Evolutionary conservation across 306 rosid genomes (phyloP), one percentile per base, ranked within the genome.

Genomic region (Medicago ruthenica): DNA sequence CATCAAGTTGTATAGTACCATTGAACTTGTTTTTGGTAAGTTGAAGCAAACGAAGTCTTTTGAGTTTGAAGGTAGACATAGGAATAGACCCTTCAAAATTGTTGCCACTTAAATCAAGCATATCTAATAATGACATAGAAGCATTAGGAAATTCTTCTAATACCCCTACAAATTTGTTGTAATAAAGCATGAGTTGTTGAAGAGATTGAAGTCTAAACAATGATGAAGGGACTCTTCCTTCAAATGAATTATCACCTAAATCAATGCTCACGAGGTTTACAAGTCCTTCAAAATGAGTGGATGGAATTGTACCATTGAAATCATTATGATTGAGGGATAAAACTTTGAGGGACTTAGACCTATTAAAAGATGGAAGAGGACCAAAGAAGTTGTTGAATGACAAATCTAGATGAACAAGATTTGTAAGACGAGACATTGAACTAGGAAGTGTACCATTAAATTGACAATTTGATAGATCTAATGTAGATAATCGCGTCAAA

Each of bases 21-120:
- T 12, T 80, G 73, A 89, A 77, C 21, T 83, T 79, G 85, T 92
- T 89, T n/a, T 59, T 63, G 34, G 96, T 27, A 48, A 92, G 88
- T 55, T 24, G 76, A 41, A 89, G 86, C 16, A 37, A 16, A 4
- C 14, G 44, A 5, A 89, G 90, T 9, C 7, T 42, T 8, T 1
- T 6, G n/a, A 89, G 71, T 4, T 76, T 21, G 7, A 83, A 83
- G 63, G 89, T 2, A 0, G 81, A 84, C 24, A 0, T 0, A 0
- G 91, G 96, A 59, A 91, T 58, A 3, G 60, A 68, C 0, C 97
- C 95, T 68, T 59, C 71, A 27, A 89, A 64, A 0, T 57, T 79
- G 74, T 91, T 91, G 39, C 51, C 44, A 18, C 79, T 62, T 57
- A 87, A 78, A 66, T 83, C 91, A 48, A 87, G 73, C 16, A 60